Conservation (phyloP, 2,329 filamentous ascomycete genomes). For the Alternaria ventricosa region DNA sequence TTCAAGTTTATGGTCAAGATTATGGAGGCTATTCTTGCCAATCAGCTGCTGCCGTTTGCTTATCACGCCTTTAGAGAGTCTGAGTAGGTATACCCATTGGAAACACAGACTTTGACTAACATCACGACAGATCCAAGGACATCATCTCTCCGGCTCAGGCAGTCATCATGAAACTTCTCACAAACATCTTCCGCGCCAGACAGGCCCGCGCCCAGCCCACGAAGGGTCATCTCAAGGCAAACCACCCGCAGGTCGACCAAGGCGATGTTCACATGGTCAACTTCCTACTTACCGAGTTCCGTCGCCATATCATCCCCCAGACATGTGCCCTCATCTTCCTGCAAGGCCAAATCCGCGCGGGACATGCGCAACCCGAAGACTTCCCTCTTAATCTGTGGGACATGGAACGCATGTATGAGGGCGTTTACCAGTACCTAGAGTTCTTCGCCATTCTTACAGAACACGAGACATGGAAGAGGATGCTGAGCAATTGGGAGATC, state of each 20-base stretch:
- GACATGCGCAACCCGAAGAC: conserved; percentile 77
- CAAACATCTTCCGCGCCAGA: conserved; percentile 79
- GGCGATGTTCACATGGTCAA: conserved; percentile 74
- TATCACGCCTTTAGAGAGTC: conserved; percentile 86
- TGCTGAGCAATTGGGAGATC: conserved; percentile 90
- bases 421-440: conserved; percentile 90
- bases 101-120: conserved; percentile 14
- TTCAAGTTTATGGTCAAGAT: conserved; percentile 98
- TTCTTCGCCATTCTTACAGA: conserved; percentile 91
- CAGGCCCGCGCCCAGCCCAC: conserved; percentile 48
- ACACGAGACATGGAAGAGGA: conserved; percentile 79
- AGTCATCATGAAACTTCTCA: conserved; percentile 87
- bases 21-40: conserved; percentile 89
- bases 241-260: conserved; percentile 59
- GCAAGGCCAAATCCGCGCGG: conserved; percentile 85
- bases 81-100: conserved; percentile 33
- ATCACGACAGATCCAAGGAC: conserved; percentile 70
- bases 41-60: conserved; percentile 86
- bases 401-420: conserved; percentile 96
- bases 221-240: conserved; percentile 54
- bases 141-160: conserved; percentile 96
- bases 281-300: conserved; percentile 91
- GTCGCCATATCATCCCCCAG: conserved; percentile 89
- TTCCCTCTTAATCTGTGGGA: conserved; percentile 97
- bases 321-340: conserved; percentile 93